Evolutionary conservation across 2,329 filamentous ascomycete genomes (phyloP), one percentile per base, ranked within the genome.

Genomic region (Penicillium italicum): DNA sequence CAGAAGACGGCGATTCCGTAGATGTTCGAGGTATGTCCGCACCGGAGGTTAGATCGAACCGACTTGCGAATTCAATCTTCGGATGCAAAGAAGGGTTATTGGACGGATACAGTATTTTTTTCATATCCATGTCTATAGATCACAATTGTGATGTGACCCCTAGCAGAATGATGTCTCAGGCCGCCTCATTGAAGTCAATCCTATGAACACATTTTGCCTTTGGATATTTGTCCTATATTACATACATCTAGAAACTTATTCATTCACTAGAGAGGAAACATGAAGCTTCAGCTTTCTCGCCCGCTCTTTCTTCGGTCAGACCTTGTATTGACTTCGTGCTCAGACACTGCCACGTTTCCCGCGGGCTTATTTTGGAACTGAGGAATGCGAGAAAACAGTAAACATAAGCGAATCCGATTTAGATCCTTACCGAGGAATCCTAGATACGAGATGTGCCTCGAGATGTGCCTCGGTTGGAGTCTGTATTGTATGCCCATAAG

Each of bases 311-410:
- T 31, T 46, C 22, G 31, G 22, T 18, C n/a, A 45, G 33, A 47
- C 24, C 6, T 16, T 30, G 40, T 34, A 20, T 50, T 53, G 22
- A 36, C 36, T 44, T 31, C 14, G 26, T 30, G 47, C 46, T 40
- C 40, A 33, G 53, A 51, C 33, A 41, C 28, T 49, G 36, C 50
- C 50, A 55, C 53, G 53, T 55, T 55, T 44, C 26, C 33, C 46
- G 20, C 14, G 26, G 20, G 16, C 42, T 47, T 38, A 53, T 34
- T 41, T 51, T 22, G 11, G 24, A 43, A 43, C 24, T 9, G 34
- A 45, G 40, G 53, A 55, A 55, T 55, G 47, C 6, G 34, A 18
- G 24, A 45, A 45, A 36, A 34, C 26, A n/a, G 40, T 55, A 30
- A 45, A 28, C 2, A 28, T 24, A 45, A 31, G 47, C 40, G 47